A percentile compares a stretch with the other conserved stretches of the same genome.
Evolutionary conservation across 164 flowering plant genomes (phyloP).

Genomic region (Vitis cinerea): DNA sequence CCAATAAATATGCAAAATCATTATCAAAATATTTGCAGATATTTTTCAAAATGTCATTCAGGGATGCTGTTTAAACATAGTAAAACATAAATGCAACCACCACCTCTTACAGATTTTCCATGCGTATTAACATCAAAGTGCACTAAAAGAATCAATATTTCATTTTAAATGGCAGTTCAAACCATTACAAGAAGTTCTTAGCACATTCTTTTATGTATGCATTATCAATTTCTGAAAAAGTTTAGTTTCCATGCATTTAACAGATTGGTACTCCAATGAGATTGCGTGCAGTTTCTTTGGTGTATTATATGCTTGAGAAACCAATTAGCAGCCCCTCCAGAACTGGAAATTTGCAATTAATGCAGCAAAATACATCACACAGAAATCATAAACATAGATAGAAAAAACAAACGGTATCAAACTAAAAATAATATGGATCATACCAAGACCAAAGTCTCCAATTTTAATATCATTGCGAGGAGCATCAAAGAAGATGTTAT

Average conservation of each 20-base stretch:
- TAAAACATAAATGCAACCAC: not conserved
- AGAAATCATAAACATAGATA: not conserved
- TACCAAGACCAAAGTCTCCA: conserved; percentile 99
- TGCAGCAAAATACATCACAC: not conserved
- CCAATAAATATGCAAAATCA: too few relatives aligned
- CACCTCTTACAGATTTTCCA: not conserved
- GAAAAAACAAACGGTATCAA: not conserved
- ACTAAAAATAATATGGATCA: conserved; percentile 17
- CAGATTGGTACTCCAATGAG: not conserved
- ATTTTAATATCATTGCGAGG: conserved; percentile 94
- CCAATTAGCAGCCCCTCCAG: not conserved
- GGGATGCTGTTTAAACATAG: too few relatives aligned
- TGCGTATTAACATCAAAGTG: not conserved
- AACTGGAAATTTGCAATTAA: not conserved
- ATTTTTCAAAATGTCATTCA: too few relatives aligned
- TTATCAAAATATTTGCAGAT: too few relatives aligned
- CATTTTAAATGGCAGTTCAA: too few relatives aligned
- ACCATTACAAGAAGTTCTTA: too few relatives aligned
- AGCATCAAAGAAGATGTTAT: conserved; percentile 93
- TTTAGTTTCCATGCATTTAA: not conserved
- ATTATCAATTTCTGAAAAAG: not conserved
- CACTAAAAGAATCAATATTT: too few relatives aligned
- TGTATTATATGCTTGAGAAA: not conserved
- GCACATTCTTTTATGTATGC: not conserved
- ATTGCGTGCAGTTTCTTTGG: not conserved